Evolutionary conservation across 345 rosid species (phyloP), one percentile per base, ranked within the genome.

Genomic region (Camelina neglecta): DNA sequence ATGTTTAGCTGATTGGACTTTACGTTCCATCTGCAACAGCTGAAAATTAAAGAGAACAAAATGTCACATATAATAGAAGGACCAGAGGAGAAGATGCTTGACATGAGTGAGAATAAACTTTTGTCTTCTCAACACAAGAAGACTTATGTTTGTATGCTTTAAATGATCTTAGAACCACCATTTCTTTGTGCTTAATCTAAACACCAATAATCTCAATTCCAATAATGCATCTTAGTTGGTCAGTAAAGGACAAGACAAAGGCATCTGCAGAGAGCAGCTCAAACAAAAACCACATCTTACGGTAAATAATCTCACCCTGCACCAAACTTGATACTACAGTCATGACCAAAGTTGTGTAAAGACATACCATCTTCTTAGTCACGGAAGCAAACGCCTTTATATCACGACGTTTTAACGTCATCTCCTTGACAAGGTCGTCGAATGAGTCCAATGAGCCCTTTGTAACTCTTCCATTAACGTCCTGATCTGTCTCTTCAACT

Each of bases 321-420:
- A 69, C 60, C 71, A 41, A 60, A 60, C 29, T 16, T 59, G 35
- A 20, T 44, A 36, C 8, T 39, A 75, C 9, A 26, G 6, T 50
- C 31, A 31, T 58, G 45, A 7, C 15, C 31, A 75, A 15, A 58
- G 3, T 4, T 23, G 31, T 23, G 1, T 9, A 18, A 6, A 68
- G 66, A 62, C 75, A 45, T 86, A 89, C 98, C 98, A 89, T 85
- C 71, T 90, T 89, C 85, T 93, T 93, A 67, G 93, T 86, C 68
- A 79, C 84, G 77, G 84, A 77, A 71, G 98, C 98, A 77, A 93
- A 93, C 62, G 87, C 82, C 78, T 78, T 89, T 31, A 90, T 80
- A 81, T 93, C 93, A 74, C 82, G 87, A 21, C 82, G 86, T 48
- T 83, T 84, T 38, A 86, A 79, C 39, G 92, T 82, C 85, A 86